Base-by-base conservation (phyloP, 2,329 filamentous ascomycete genomes). In the Ophiosphaerella herpotricha region DNA sequence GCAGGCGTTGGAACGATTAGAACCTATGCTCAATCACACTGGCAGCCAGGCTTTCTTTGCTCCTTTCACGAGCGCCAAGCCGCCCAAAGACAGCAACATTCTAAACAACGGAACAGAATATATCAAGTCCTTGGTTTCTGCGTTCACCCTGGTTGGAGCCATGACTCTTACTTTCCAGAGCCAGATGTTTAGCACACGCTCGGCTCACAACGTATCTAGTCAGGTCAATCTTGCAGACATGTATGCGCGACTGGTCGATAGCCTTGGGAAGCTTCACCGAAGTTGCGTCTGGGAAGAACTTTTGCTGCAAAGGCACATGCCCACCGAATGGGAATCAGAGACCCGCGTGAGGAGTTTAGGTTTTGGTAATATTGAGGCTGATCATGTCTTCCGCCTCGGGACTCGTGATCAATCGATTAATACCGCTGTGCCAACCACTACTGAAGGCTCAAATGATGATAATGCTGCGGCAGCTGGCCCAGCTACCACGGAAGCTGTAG, bases 281-380 rank as follows among this genome's bases (percentile, higher is more conserved):
- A 87, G 87, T 44, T 89, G 91, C 51, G 81, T 96, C n/a, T 87
- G 87, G 72, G 93, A 99, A 72, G 89, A 95, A 58, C 88, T 92
- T 32, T 78, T 87, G 0, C 78, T 97, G 38, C 83, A 88, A 57
- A 86, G 84, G 43, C 80, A 83, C 44, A 87, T 96, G 41, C 91
- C 93, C 1, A 81, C 85, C 33, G 79, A 85, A 50, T 89, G 87
- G 86, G 76, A 76, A 53, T 73, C 74, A 40, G 70, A 74, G 35
- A 78, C 77, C 11, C 72, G 76, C 23, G 73, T 78, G 33, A 71
- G 71, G 47, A 72, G 70, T 45, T 66, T 67, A 24, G 69, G 71
- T 7, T 73, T 74, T 48, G 72, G 71, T 38, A 67, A 67, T 8
- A 64, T 69, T 31, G 74, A 75, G 52, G 74, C 74, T 18, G 73